Percentiles rank a stretch among this genome's conserved stretches.
phyloP scores from a whole-genome alignment of 2,329 filamentous ascomycete genomes.

The Epichloe elymi region DNA sequence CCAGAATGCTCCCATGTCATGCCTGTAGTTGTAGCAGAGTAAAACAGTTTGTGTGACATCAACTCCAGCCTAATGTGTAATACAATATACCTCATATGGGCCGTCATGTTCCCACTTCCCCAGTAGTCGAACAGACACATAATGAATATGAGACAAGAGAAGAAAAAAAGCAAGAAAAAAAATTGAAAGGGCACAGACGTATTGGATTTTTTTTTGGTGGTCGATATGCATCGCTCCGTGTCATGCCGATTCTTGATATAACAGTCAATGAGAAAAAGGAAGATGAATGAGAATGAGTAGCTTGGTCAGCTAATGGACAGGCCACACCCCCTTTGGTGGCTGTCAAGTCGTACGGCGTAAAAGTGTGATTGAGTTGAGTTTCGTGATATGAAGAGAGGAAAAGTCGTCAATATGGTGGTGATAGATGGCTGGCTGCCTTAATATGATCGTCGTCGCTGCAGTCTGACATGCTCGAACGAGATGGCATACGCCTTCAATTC shows the following conservation, averaged over 20 bases:
- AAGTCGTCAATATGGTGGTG: background rate
- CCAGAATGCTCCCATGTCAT: slow-evolving; percentile 21
- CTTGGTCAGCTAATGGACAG: background rate
- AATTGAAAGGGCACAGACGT: slow-evolving; percentile 1
- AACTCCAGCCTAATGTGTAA: slow-evolving; percentile 18
- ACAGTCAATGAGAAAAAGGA: slow-evolving; percentile 13
- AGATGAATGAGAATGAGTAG: slow-evolving; percentile 4
- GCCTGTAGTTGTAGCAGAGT: slow-evolving; percentile 13
- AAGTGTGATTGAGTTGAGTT: slow-evolving; percentile 2
- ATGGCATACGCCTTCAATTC: slow-evolving; percentile 78
- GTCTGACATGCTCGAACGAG: slow-evolving; percentile 72
- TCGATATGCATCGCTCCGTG: slow-evolving; percentile 38
- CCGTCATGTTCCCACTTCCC: slow-evolving; percentile 12
- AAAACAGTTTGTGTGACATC: slow-evolving; percentile 15
- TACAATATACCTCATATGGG: slow-evolving; percentile 15
- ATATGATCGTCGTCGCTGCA: slow-evolving; percentile 43
- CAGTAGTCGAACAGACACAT: slow-evolving; percentile 11
- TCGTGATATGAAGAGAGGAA: background rate
- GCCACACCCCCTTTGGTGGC: background rate
- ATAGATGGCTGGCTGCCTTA: slow-evolving; percentile 16
- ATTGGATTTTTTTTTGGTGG: slow-evolving; percentile 9
- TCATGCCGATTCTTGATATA: slow-evolving; percentile 35
- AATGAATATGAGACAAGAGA: slow-evolving; percentile 6
- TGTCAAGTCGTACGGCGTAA: slow-evolving; percentile 8
- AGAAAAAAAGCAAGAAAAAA: slow-evolving; percentile 12